These are phyloP conservation scores for Phytophthora pistaciae DNA, from an alignment of 352 stramenopile species.

Conservation along the genomic window DNA sequence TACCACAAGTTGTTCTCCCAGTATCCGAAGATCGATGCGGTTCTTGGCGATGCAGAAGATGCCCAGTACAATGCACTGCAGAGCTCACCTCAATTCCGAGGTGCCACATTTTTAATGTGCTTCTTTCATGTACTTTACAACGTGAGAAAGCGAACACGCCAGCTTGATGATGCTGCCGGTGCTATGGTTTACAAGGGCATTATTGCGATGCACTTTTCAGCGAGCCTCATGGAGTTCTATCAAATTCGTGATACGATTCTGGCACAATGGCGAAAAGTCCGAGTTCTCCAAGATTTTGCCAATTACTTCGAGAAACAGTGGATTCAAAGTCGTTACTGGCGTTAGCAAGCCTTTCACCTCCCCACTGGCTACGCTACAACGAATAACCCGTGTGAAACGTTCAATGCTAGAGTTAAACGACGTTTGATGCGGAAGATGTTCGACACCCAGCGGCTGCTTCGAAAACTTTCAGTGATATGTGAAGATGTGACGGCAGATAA, in stretches of 20 bases:
- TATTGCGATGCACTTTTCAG: not conserved
- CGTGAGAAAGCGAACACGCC: not conserved
- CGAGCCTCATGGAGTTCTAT: not conserved
- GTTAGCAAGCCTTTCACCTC: not conserved
- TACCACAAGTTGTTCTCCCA: not conserved
- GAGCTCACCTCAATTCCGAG: not conserved
- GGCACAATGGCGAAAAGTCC: not conserved
- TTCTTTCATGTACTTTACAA: conserved; percentile 3
- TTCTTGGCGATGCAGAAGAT: not conserved
- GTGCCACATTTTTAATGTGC: not conserved
- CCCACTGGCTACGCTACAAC: not conserved
- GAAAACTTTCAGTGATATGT: not conserved
- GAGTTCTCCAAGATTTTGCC: not conserved
- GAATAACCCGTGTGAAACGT: conserved; percentile 13
- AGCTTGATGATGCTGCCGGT: not conserved
- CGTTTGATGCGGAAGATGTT: conserved; percentile 13
- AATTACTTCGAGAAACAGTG: not conserved
- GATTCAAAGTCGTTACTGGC: not conserved
- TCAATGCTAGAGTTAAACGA: conserved; percentile 8
- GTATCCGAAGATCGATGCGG: not conserved
- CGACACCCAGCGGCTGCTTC: not conserved
- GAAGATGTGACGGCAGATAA: conserved; percentile 16
- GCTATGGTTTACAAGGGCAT: conserved; percentile 1
- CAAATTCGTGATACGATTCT: not conserved
- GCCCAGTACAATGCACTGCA: not conserved